Base-by-base conservation (phyloP, 2,329 filamentous ascomycete genomes). In the Fusarium mexicanum region DNA sequence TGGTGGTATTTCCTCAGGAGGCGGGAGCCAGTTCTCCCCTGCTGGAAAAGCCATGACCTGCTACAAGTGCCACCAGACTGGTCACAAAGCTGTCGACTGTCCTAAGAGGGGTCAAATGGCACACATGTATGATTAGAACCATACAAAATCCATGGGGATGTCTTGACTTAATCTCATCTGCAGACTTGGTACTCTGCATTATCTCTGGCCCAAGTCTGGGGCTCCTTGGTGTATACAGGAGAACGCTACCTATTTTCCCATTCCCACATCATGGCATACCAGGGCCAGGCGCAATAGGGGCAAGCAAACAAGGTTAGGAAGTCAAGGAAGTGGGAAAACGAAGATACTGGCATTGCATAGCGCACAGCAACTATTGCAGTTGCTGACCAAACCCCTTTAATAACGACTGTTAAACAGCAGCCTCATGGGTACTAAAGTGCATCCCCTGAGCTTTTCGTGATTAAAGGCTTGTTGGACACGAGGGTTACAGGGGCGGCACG, bases 71-170 rank as follows among this genome's bases (percentile, higher is more conserved):
- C 88, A 90, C 22, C 85, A 89, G 72, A 83, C 84, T 40, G 91
- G 91, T 4, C 92, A 94, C 80, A 87, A 87, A 71, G 85, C 85
- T 60, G 83, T 80, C 54, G 86, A 90, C 26, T 93, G 91, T 78
- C 86, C 89, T 5, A 83, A n/a, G 64, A 69, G 43, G 50, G 57
- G 35, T 40, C 68, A 33, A 63, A 55, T 44, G 48, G 43, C 33
- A 14, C 48, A 54, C 57, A 24, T 44, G 47, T 48, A 54, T 47
- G 46, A 50, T 24, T 63, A 54, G 48, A 47, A 47, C 17, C 61
- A 26, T 37, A 38, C 40, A 35, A 40, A 47, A 29, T 51, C 20
- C 33, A 33, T 26, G 22, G 29, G 12, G 47, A 18, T 29, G 24
- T 37, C 24, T 37, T 35, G 26, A 6, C 31, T n/a, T 47, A 26